These are phyloP conservation scores for Porcisia deanei DNA, from an alignment of 208 protist species.

Conservation along the genomic window DNA sequence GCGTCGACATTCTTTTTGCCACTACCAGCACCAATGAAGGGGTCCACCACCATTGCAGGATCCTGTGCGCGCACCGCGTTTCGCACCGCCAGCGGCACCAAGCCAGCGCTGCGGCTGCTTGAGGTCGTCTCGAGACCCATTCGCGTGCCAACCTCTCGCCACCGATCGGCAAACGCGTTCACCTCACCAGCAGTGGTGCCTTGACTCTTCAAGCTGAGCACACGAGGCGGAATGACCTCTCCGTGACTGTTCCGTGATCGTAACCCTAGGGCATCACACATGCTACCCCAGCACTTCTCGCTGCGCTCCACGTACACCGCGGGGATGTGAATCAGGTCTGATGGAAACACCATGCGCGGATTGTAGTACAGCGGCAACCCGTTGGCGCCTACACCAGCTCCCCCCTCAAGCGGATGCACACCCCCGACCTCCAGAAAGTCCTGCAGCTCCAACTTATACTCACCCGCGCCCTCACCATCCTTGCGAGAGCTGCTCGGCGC, in stretches of 20 bases:
- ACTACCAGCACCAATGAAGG: background rate
- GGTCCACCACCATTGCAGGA: constrained; percentile 25
- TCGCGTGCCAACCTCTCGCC: constrained; percentile 12
- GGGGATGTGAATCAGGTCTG: constrained; percentile 43
- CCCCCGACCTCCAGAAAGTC: constrained; percentile 29
- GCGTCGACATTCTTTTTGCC: background rate
- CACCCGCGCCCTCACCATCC: background rate
- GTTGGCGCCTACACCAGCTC: constrained; percentile 12
- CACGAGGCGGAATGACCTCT: constrained; percentile 17
- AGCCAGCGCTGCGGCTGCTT: constrained; percentile 15
- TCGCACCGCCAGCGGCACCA: constrained; percentile 34
- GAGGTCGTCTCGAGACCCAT: constrained; percentile 20
- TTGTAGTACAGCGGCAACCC: constrained; percentile 29
- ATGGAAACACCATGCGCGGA: constrained; percentile 28
- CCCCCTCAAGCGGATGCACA: constrained; percentile 22
- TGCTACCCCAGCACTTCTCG: constrained; percentile 37
- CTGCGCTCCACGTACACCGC: constrained; percentile 28
- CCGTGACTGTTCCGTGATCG: background rate
- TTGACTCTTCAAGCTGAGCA: constrained; percentile 9
- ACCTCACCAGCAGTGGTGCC: constrained; percentile 10
- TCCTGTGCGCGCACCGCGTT: constrained; percentile 41
- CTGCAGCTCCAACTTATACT: constrained; percentile 24
- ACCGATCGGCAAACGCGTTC: constrained; percentile 24
- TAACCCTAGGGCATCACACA: constrained; percentile 28
- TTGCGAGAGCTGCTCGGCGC: background rate